Base-by-base conservation (phyloP, 805 yeast genomes). In the Yamadazyma nakazawae region DNA sequence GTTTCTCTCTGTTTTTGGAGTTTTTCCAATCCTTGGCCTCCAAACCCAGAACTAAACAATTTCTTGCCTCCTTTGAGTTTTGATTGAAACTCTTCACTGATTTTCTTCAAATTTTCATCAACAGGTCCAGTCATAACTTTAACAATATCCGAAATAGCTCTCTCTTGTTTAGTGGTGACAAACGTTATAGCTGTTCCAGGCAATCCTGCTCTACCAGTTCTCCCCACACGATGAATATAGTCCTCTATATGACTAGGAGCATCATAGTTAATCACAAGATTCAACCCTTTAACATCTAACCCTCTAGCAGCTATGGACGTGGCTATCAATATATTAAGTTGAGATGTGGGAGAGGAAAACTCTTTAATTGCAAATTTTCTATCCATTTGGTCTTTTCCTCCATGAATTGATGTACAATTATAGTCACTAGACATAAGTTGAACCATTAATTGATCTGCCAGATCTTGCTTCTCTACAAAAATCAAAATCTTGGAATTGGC, bases 291-390 rank as follows among this genome's bases (percentile, higher is more conserved):
- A n/a, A 94, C 97, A 65, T 94, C 97, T 19, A 94, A 69, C 0
- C 99, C 99, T 51, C 99, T 75, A 0, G 99, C 96, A 2, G 97
- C 89, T 21, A 94, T 86, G 2, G 96, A 94, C 0, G 99, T 94
- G 7, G 97, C 96, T 24, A 94, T 79, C 41, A 94, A 68, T 1
- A 90, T 79, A 46, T 81, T 78, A 3, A 81, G 67, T 0, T 74
- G 72, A 12, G 88, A 85, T 6, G 62, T 69, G 47, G 79, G 76
- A 3, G 55, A 52, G 1, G 73, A 63, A 63, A 92, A 94, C 42
- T 81, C 88, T 12, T 75, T 70, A 34, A 94, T 78, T 2, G 91
- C 88, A 18, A 77, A 67, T 39, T 85, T 85, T 45, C 99, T 72
- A 59, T 92, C 97, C 28, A 77, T 68, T 57, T 91, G 95, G 40